These are phyloP conservation scores for Maudiozyma bulderi DNA, from an alignment of 805 yeast genomes.

Conservation along the genomic window DNA sequence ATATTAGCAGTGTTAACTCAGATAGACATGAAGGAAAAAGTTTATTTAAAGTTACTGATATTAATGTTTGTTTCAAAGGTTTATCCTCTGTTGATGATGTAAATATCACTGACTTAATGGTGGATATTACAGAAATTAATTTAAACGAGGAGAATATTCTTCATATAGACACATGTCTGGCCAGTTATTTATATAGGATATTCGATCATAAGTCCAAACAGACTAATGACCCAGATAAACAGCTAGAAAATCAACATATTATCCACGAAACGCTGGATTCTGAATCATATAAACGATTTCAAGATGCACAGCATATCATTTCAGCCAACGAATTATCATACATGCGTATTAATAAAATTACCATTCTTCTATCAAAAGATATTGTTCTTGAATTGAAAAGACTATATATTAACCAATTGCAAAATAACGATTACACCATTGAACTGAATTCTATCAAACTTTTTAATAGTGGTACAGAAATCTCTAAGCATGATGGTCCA, in stretches of 20 bases:
- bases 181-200: not conserved
- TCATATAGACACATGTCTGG: not conserved
- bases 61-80: slow-evolving; percentile 42
- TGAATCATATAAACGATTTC: slow-evolving; percentile 16
- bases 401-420: slow-evolving; percentile 5
- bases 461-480: not conserved
- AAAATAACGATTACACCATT: slow-evolving; percentile 1
- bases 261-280: not conserved
- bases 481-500: not conserved
- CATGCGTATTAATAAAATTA: slow-evolving; percentile 7
- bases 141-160: slow-evolving; percentile 18
- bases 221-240: too few species aligned
- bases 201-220: not conserved
- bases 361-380: not conserved
- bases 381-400: slow-evolving; percentile 1
- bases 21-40: slow-evolving; percentile 3
- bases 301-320: slow-evolving; percentile 14
- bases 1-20: not conserved
- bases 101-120: slow-evolving; percentile 24
- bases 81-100: slow-evolving; percentile 26
- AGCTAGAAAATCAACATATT: too few species aligned
- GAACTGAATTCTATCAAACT: slow-evolving; percentile 1
- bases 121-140: slow-evolving; percentile 32
- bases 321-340: slow-evolving; percentile 6
- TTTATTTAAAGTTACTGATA: slow-evolving; percentile 25